Conservation (phyloP, 495 filamentous ascomycete genomes). For the Articulospora tetracladia region DNA sequence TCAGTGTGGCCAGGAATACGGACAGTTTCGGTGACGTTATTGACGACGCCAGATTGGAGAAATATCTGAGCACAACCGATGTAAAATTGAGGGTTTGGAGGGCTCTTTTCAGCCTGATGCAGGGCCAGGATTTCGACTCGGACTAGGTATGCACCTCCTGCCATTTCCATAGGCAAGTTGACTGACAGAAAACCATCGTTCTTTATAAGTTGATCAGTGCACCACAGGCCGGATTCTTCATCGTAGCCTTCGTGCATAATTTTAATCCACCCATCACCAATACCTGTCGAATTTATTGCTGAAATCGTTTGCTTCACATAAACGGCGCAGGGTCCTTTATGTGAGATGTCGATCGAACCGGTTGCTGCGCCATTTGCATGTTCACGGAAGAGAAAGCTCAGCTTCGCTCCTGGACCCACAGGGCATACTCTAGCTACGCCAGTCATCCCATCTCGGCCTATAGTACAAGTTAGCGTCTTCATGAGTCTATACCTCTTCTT, state of each 20-base stretch:
- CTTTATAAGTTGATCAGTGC: conserved; percentile 61
- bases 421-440: conserved; percentile 57
- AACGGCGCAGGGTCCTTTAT: conserved; percentile 68
- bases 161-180: conserved; percentile 54
- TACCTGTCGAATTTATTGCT: conserved; percentile 34
- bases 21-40: conserved; percentile 41
- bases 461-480: background rate
- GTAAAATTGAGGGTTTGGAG: conserved; percentile 59
- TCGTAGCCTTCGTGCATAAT: conserved; percentile 67
- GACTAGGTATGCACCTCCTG: conserved; percentile 62
- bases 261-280: conserved; percentile 77
- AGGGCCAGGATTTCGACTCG: conserved; percentile 67
- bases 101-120: conserved; percentile 51
- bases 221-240: conserved; percentile 38
- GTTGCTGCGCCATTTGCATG: conserved; percentile 52
- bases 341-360: conserved; percentile 54
- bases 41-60: conserved; percentile 38
- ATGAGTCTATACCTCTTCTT: background rate
- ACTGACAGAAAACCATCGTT: conserved; percentile 61
- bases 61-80: conserved; percentile 69
- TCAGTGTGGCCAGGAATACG: conserved; percentile 62
- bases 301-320: conserved; percentile 63
- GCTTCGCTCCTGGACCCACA: conserved; percentile 43
- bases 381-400: conserved; percentile 61
- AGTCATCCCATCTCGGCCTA: conserved; percentile 52